Evolutionary conservation across 495 filamentous ascomycete species (phyloP), one percentile per base, ranked within the genome.

Genomic region (Bryoglossum gracile): DNA sequence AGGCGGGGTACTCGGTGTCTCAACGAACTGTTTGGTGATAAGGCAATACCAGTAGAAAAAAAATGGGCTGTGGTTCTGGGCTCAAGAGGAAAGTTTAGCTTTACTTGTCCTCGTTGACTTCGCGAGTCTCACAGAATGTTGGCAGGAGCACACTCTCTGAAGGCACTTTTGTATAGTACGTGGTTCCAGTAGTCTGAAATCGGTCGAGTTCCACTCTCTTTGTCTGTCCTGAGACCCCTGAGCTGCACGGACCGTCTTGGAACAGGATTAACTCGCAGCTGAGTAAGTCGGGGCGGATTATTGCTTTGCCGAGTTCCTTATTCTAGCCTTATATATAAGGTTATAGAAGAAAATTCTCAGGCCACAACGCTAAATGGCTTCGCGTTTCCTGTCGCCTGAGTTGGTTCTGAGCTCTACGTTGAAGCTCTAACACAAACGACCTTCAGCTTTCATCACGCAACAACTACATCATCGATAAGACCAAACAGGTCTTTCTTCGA

Each of bases 1-100:
- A 50, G 53, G 53, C 48, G 53, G 53, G 53, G 53, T 56, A 51
- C 34, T 50, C 53, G 45, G 45, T 40, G 38, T 44, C 26, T 38
- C 48, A 32, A 46, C 11, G 21, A 39, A 25, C 22, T 4, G 22
- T 14, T 28, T 16, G 25, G 14, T 10, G 41, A 19, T 32, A 23
- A 24, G 10, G 41, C 21, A 30, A 14, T 26, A 4, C 18, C 25
- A 13, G 22, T 11, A n/a, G 3, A 30, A 6, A 5, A 13, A 30
- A 30, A 6, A 30, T 30, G 13, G 13, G 13, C 26, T 30, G 26
- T 13, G 6, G 26, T 13, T 30, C 13, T 30, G 26, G 26, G 6
- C 26, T 30, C 26, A 13, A 30, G 38, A 25, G 25, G 25, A 11
- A 41, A 24, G 26, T 30, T 30, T 30, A 13, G 26, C 6, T 13